These are phyloP conservation scores for Platanthera zijinensis DNA, from an alignment of 106 monocot genomes.

Conservation along the genomic window DNA sequence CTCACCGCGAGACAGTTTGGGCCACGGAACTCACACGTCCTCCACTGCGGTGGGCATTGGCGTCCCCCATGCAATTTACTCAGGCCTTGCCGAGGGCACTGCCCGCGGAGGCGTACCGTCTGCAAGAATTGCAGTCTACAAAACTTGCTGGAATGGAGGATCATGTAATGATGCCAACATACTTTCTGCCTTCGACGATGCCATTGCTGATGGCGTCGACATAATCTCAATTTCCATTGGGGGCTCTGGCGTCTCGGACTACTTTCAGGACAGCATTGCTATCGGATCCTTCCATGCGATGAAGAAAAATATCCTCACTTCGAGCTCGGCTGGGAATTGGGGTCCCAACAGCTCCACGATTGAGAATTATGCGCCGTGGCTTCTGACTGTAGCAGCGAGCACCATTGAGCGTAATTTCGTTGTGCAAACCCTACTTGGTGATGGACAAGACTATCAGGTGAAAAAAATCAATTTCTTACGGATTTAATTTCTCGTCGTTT, in stretches of 20 bases:
- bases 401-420: conserved; percentile 15
- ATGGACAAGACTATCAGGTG: conserved; percentile 1
- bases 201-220: conserved; percentile 28
- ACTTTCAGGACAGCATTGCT: background rate
- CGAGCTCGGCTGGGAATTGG: background rate
- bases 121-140: conserved; percentile 15
- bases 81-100: conserved; percentile 13
- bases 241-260: background rate
- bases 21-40: conserved; percentile 39
- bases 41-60: conserved; percentile 17
- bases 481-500: background rate
- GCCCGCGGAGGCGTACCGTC: conserved; percentile 10
- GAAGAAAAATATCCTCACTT: background rate
- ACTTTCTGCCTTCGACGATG: conserved; percentile 19
- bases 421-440: background rate
- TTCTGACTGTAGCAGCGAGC: conserved; percentile 19
- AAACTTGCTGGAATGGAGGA: conserved; percentile 9
- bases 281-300: background rate
- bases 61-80: conserved; percentile 4
- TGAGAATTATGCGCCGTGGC: conserved; percentile 21
- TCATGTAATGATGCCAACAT: conserved; percentile 6
- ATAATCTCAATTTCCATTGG: conserved; percentile 23
- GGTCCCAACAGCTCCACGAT: background rate
- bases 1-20: conserved; percentile 19
- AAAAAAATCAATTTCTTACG: background rate